Conservation (phyloP, 148 eudicot genomes). For the Fallopia convolvulus region DNA sequence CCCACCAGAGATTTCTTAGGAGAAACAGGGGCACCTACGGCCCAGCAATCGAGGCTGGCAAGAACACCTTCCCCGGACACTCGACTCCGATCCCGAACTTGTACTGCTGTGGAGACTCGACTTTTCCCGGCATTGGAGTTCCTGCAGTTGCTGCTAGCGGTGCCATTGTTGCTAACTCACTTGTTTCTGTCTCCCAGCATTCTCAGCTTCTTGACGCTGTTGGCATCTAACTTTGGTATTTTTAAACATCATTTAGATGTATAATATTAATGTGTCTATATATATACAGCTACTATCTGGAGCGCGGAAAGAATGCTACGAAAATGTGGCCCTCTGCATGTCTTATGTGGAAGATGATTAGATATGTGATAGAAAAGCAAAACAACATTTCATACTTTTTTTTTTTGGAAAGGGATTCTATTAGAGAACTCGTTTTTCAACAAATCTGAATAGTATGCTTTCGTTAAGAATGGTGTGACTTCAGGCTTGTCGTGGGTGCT, state of each 20-base stretch:
- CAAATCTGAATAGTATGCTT: constrained; percentile 56
- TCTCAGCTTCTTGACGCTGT: constrained; percentile 73
- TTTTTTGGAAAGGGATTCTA: constrained; percentile 19
- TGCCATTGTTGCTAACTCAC: constrained; percentile 91
- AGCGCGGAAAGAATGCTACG: not conserved
- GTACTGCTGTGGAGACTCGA: constrained; percentile 92
- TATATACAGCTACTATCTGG: not conserved
- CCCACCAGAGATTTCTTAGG: constrained; percentile 74
- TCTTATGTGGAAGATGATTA: no score
- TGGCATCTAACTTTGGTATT: constrained; percentile 28
- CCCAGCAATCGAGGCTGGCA: constrained; percentile 86
- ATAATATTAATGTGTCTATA: not conserved
- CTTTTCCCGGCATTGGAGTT: constrained; percentile 94
- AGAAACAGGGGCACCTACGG: constrained; percentile 93
- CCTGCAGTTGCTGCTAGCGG: constrained; percentile 99
- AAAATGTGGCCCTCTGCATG: not conserved
- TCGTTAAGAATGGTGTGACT: constrained; percentile 44
- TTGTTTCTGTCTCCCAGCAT: constrained; percentile 88
- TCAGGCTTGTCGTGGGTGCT: constrained; percentile 61
- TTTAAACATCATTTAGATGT: not conserved
- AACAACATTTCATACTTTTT: no score
- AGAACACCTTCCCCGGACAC: constrained; percentile 79
- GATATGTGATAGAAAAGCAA: no score
- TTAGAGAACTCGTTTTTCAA: constrained; percentile 46
- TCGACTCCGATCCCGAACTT: constrained; percentile 72